A percentile compares a stretch with the other conserved stretches of the same genome.
These are phyloP conservation scores for Coffea humblotiana DNA, from an alignment of 305 asterid species.

Conservation along the genomic window DNA sequence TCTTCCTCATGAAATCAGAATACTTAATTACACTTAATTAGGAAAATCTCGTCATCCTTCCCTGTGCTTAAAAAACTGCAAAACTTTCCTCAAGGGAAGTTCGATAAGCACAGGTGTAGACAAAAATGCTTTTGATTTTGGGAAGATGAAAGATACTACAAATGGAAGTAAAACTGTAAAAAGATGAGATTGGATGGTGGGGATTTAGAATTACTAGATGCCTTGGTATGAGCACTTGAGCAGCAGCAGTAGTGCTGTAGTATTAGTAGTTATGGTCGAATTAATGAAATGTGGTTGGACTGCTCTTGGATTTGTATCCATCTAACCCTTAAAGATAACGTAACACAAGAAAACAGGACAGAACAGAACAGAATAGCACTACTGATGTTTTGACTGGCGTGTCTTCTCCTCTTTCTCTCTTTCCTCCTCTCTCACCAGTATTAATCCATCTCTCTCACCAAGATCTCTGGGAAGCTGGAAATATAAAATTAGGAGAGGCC, in stretches of 20 bases:
- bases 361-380: conserved; percentile 1
- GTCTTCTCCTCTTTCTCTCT: neutral
- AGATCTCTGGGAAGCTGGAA: conserved; percentile 13
- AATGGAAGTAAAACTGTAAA: no score
- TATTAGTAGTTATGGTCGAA: neutral
- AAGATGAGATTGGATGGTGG: conserved; percentile 26
- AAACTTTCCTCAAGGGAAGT: neutral
- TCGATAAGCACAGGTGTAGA: neutral
- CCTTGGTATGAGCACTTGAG: conserved; percentile 38
- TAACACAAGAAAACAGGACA: neutral
- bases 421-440: neutral
- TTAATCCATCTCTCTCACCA: neutral
- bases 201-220: conserved; percentile 49
- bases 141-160: neutral
- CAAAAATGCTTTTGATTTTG: neutral
- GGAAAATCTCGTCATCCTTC: neutral
- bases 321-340: no score
- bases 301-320: neutral
- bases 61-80: conserved; percentile 1
- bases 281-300: conserved; percentile 22
- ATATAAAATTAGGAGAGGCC: conserved; percentile 35
- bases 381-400: neutral
- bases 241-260: neutral
- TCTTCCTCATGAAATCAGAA: no score
- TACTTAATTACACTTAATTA: neutral